Conservation (phyloP, 495 filamentous ascomycete genomes). For the Penicillium salamii region DNA sequence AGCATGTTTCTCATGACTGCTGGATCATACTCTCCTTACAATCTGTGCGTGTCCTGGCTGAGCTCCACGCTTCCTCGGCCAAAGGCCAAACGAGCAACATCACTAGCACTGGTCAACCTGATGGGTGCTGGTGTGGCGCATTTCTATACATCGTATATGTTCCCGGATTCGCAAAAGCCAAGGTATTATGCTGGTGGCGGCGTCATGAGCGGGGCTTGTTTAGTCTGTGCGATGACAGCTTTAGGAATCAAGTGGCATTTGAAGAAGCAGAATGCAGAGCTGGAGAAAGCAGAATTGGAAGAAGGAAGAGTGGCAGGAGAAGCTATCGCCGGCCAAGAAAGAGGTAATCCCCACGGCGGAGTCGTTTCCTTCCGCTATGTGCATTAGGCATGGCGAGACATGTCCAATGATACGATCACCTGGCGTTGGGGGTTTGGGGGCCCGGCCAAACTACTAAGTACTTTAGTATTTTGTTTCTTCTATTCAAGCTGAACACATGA, state of each 20-base stretch:
- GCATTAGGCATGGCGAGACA: not conserved
- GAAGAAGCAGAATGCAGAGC: constrained; percentile 5
- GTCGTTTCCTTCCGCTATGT: constrained; percentile 9
- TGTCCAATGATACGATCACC: too few relatives aligned
- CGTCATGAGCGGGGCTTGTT: constrained; percentile 11
- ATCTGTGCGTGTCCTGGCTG: constrained; percentile 8
- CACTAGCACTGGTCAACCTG: constrained; percentile 5
- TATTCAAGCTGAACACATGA: too few relatives aligned
- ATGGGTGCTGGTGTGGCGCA: constrained; percentile 12
- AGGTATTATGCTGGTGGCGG: constrained; percentile 10
- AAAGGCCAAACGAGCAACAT: constrained; percentile 9
- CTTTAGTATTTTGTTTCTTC: too few relatives aligned
- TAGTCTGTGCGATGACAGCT: constrained; percentile 7
- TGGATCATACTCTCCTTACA: constrained; percentile 11
- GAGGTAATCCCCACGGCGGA: constrained; percentile 2
- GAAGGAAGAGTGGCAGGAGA: constrained; percentile 1
- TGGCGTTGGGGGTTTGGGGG: too few relatives aligned
- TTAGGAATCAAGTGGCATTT: constrained; percentile 8
- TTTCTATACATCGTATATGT: constrained; percentile 13
- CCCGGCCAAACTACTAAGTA: too few relatives aligned
- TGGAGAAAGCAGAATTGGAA: constrained; percentile 8
- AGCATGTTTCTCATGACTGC: constrained; percentile 16
- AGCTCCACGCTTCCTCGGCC: constrained; percentile 8
- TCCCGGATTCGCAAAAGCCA: constrained; percentile 10
- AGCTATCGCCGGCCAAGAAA: not conserved